Base-by-base conservation (phyloP, 2,329 filamentous ascomycete genomes). In the Phoma sp. region DNA sequence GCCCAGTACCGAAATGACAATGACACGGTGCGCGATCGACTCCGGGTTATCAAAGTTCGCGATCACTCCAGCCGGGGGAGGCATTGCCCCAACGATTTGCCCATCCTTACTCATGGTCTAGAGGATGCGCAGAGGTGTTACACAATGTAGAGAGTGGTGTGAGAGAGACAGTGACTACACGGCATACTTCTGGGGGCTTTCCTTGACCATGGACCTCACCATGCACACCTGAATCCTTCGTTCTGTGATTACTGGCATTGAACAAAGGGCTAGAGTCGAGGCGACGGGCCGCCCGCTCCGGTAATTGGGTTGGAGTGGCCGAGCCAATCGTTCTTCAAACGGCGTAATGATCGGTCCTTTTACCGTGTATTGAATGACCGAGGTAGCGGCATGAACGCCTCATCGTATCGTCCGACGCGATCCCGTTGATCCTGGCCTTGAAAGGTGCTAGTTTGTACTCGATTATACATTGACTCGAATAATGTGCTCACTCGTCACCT, bases 11-110 rank as follows among this genome's bases (percentile, higher is more conserved):
- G 49, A 48, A 10, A 47, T 48, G 23, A 62, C 54, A 37, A 62
- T 57, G 6, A 62, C 54, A 9, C 55, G 59, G 39, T 60, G 47
- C 14, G 57, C 59, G 27, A 62, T 62, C 14, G 59, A 62, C 44
- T 58, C 57, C 5, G 56, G 57, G 14, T 40, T 40, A 22, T 49
- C 45, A 27, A 54, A 54, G 24, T 54, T 54, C 7, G 45, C n/a
- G 8, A 25, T 29, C 23, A 54, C 35, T 10, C 51, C 51, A 7
- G 51, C 35, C 2, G 51, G 51, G 27, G 51, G 11, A 33, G 51
- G 51, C 36, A 49, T 39, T 22, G 51, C 51, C 25, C 51, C 51
- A 8, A 41, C 27, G 22, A 22, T 25, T 2, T 27, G 39, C n/a
- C 35, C 27, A 13, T 52, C 27, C 22, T 41, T 27, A 23, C 33